Base-by-base conservation (phyloP, 305 asterid genomes). In the Fraxinus ornus region DNA sequence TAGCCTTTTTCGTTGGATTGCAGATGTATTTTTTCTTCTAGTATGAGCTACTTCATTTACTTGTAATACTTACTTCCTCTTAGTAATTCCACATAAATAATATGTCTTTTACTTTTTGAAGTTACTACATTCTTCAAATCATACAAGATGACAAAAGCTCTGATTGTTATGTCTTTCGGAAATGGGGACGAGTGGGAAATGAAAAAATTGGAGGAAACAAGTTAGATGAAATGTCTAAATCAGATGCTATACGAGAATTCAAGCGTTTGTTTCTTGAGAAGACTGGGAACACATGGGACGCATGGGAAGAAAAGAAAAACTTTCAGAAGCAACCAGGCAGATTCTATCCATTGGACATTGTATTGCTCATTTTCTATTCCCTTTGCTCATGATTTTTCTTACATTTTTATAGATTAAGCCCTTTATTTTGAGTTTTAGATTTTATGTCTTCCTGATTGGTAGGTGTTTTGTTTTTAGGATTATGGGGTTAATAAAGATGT, bases 171-270 rank as follows among this genome's bases (percentile, higher is more conserved):
- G 95, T 96, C 76, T 96, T 94, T 78, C 98, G 98, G 41, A 96
- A 96, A 88, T 96, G 98, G 99, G 98, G 98, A 78, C 97, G 99
- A 82, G 97, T 96, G 86, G 99, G 98, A 79, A 94, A 85, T 74
- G 99, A 96, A 80, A 96, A 91, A 86, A 92, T 96, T 78, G 98
- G 98, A 62, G 95, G 97, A 71, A 85, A 9, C 80, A 96, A 94
- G 88, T 79, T 96, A 83, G 92, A 91, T 2, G 92, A 86, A 83
- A 88, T 91, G 94, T 68, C 90, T 41, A 92, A 89, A 84, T 89
- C 90, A 71, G 94, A 87, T 32, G 98, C 99, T 22, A 90, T 93
- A 80, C 85, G 77, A 75, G 97, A 92, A 86, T 96, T 96, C 87
- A 92, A 91, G 80, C 97, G 97, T 37, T 83, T 96, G 84, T 94